phyloP scores from a whole-genome alignment of 108 stramenopile genomes.

The Nitzschia sp. region DNA sequence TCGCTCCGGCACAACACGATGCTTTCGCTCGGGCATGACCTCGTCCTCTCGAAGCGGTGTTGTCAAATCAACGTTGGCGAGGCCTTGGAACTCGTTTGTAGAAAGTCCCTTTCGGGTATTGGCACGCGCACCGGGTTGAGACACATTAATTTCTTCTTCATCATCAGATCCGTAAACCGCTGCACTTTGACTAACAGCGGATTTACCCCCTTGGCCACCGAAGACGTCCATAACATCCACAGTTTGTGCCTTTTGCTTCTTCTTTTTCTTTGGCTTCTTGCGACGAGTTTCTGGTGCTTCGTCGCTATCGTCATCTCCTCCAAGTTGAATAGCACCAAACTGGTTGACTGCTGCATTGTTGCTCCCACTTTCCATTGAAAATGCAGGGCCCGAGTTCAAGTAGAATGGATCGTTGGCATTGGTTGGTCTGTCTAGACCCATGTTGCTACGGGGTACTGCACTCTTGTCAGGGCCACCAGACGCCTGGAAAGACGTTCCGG shows the following conservation, averaged over 20 bases:
- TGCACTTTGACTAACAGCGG: neutral
- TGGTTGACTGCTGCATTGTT: conserved; percentile 9
- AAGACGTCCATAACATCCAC: conserved; percentile 9
- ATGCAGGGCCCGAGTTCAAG: conserved; percentile 39
- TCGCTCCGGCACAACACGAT: conserved; percentile 63
- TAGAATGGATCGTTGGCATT: conserved; percentile 71
- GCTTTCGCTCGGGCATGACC: conserved; percentile 75
- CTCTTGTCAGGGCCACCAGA: conserved; percentile 13
- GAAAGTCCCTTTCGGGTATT: conserved; percentile 2
- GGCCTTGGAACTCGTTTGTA: conserved; percentile 54
- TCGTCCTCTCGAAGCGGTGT: conserved; percentile 81
- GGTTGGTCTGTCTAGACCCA: conserved; percentile 7
- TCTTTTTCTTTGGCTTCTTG: conserved; percentile 74
- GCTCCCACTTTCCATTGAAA: neutral
- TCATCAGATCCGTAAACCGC: conserved; percentile 66
- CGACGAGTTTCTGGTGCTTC: conserved; percentile 34
- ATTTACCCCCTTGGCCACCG: neutral
- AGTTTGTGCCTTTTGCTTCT: conserved; percentile 38
- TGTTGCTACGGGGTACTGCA: neutral
- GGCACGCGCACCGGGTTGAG: conserved; percentile 3
- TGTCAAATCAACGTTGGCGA: conserved; percentile 84
- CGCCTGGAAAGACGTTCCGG: conserved; percentile 12
- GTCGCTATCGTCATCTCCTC: conserved; percentile 55
- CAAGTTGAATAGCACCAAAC: conserved; percentile 69
- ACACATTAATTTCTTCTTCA: conserved; percentile 60